Evolutionary conservation across 1,284 basidiomycete species (phyloP).

Genomic region (Irpex sp.): DNA sequence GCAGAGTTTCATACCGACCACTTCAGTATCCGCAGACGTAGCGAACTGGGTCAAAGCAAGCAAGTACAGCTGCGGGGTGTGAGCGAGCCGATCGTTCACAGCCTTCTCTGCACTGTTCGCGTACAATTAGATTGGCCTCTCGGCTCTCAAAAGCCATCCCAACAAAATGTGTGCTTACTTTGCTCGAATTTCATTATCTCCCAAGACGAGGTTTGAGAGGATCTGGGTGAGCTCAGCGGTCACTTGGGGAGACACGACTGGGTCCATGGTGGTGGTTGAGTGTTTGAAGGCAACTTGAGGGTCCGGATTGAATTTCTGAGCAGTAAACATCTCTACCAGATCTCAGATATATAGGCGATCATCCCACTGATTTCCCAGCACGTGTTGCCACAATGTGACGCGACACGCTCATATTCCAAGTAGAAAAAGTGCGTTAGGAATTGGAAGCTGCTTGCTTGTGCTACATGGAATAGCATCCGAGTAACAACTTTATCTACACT

Average conservation of each 20-base stretch:
- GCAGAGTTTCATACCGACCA: conserved; percentile 41
- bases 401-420: not conserved
- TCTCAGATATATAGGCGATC: conserved; percentile 2
- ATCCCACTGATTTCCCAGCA: not conserved
- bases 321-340: not conserved
- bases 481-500: not conserved
- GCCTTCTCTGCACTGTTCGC: conserved; percentile 65
- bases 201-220: conserved; percentile 75
- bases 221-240: conserved; percentile 74
- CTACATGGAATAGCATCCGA: not conserved
- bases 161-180: conserved; percentile 37
- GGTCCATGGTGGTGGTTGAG: conserved; percentile 31
- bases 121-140: not conserved
- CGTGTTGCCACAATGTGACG: not conserved
- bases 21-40: conserved; percentile 66
- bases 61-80: conserved; percentile 73
- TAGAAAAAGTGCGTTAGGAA: not conserved
- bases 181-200: conserved; percentile 74
- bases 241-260: conserved; percentile 57
- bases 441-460: not conserved
- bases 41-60: conserved; percentile 74
- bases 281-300: not conserved
- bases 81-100: conserved; percentile 71
- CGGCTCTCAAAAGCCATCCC: not conserved
- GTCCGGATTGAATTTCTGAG: not conserved